Evolutionary conservation across 2,329 filamentous ascomycete genomes (phyloP), one percentile per base, ranked within the genome.

Genomic region (Fusarium sp.): DNA sequence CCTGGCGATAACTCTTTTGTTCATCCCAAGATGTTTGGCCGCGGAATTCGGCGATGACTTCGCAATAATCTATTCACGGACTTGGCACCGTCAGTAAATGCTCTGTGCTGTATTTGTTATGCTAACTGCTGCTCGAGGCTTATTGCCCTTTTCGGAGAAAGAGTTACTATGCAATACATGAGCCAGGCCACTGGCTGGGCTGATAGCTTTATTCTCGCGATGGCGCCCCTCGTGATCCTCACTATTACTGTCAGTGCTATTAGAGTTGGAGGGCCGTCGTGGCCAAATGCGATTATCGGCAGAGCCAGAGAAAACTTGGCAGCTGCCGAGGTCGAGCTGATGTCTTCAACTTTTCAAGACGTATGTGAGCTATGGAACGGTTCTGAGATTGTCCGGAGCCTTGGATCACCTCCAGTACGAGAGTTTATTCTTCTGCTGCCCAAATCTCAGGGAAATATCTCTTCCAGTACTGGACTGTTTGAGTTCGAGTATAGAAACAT

Each of bases 81-180:
- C 18, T 18, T 63, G 6, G 64, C 64, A 1, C 64, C 64, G 50
- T n/a, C n/a, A n/a, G n/a, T n/a, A n/a, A n/a, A n/a, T n/a, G n/a
- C n/a, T n/a, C n/a, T n/a, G n/a, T n/a, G n/a, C n/a, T n/a, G n/a
- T n/a, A n/a, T n/a, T n/a, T n/a, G n/a, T n/a, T 6, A 12, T 1
- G 4, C 21, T 28, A 5, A 46, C 32, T 11, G 1, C 0, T 10
- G 3, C 15, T 3, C 5, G 1, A 61, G 47, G 1, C 42, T 78
- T 4, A 47, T 79, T 0, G 61, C 75, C 0, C 76, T 79, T 5
- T 87, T 87, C 42, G 86, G 85, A 2, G 85, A 87, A 44, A 79
- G 82, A 25, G 81, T 86, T 7, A 84, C 85, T 0, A 86, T 83
- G 74, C 85, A 87, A 72, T 87, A 85, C 60, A 80, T 87, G 30